A percentile compares a stretch with the other conserved stretches of the same genome.
Conservation (phyloP, 75 land plant species). For the Pinus albicaulis region DNA sequence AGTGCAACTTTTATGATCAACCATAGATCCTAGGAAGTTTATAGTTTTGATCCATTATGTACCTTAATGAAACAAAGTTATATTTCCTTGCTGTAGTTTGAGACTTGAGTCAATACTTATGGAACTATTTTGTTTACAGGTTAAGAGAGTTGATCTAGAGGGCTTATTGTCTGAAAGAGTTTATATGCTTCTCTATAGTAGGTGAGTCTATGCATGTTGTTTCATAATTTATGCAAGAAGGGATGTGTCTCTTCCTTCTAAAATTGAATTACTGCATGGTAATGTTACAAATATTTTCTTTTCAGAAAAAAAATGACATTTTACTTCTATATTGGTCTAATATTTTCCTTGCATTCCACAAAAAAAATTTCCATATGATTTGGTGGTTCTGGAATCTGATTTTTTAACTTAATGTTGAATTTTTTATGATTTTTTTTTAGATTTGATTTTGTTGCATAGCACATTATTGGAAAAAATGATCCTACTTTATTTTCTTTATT, state of each 20-base stretch:
- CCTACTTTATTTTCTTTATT: background rate
- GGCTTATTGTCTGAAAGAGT: slow-evolving; percentile 81
- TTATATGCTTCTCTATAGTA: slow-evolving; percentile 84
- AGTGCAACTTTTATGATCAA: background rate
- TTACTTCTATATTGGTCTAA: background rate
- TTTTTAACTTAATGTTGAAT: background rate
- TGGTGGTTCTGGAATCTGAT: background rate
- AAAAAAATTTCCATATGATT: no score
- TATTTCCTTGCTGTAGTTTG: background rate
- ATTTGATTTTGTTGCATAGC: background rate
- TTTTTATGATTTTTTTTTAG: background rate
- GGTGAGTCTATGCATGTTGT: slow-evolving; percentile 33
- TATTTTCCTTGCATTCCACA: background rate
- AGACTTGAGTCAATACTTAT: background rate
- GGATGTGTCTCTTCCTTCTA: background rate
- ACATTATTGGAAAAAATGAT: background rate
- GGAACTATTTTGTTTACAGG: slow-evolving; percentile 33
- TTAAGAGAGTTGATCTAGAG: slow-evolving; percentile 62
- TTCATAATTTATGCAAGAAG: background rate
- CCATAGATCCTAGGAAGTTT: no score
- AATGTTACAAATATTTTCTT: background rate
- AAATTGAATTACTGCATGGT: background rate
- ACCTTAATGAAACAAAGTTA: no score
- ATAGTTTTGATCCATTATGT: no score
- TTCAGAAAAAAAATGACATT: background rate